phyloP scores from a whole-genome alignment of 2,329 filamentous ascomycete genomes.

The Ceratocystis ficicola region DNA sequence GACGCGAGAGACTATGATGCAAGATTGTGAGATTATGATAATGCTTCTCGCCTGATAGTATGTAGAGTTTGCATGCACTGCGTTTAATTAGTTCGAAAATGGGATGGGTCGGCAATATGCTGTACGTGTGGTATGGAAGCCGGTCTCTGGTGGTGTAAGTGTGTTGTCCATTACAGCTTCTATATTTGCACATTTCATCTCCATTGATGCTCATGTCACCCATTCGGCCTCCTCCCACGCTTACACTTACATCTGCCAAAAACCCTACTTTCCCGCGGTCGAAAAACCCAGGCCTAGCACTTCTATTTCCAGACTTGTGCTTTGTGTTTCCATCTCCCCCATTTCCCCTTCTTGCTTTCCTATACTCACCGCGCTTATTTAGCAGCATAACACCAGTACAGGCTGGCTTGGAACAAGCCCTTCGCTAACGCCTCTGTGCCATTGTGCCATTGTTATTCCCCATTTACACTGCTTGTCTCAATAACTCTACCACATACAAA shows the following conservation, averaged over 20 bases:
- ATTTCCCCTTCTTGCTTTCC: too few relatives aligned
- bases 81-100: background rate
- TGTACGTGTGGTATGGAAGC: background rate
- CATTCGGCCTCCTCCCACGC: too few relatives aligned
- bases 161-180: background rate
- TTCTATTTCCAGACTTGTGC: too few relatives aligned
- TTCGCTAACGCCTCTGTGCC: background rate
- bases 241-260: too few relatives aligned
- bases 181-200: background rate
- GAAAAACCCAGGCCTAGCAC: too few relatives aligned
- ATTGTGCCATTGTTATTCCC: background rate
- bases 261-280: too few relatives aligned
- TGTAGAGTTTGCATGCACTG: background rate
- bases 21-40: background rate
- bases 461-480: background rate
- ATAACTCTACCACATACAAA: background rate
- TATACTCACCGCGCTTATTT: too few relatives aligned
- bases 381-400: background rate
- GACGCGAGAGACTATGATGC: background rate
- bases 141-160: background rate
- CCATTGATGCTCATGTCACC: background rate
- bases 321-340: too few relatives aligned
- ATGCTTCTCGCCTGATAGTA: background rate
- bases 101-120: background rate
- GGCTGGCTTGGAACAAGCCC: slow-evolving; percentile 2